Conservation (phyloP, 331 rosid species). For the Cucumis variabilis region DNA sequence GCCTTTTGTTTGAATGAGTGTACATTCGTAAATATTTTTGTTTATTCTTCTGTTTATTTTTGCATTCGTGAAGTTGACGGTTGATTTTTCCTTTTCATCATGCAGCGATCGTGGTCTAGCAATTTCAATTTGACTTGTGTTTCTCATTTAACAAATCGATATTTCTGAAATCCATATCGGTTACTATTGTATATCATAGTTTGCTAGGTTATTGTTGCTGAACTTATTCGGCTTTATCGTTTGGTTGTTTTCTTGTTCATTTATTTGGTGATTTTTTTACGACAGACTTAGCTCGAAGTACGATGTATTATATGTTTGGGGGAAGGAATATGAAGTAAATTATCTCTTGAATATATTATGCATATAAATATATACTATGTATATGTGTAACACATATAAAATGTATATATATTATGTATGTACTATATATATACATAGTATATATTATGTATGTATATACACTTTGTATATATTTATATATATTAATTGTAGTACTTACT, state of each 20-base stretch:
- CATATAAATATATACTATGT: too few species aligned
- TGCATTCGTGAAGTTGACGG: neutral
- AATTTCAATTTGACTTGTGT: neutral
- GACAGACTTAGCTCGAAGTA: constrained; percentile 28
- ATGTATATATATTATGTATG: too few species aligned
- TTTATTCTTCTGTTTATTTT: neutral
- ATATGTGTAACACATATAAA: too few species aligned
- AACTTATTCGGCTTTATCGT: neutral
- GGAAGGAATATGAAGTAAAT: too few species aligned
- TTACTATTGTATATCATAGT: neutral
- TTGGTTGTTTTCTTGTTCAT: neutral
- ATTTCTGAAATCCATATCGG: neutral
- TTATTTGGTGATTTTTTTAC: constrained; percentile 14
- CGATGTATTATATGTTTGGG: too few species aligned
- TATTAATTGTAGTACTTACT: too few species aligned
- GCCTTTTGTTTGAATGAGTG: neutral
- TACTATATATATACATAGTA: too few species aligned
- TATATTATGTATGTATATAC: too few species aligned
- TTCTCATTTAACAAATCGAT: neutral
- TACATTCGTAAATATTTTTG: neutral
- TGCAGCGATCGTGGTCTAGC: constrained; percentile 6
- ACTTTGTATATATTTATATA: too few species aligned
- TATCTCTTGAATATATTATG: too few species aligned
- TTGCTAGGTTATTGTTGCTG: neutral
- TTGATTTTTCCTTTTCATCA: constrained; percentile 15